Evolutionary conservation across 305 asterid genomes (phyloP).

Genomic region (Rubia peregrina): DNA sequence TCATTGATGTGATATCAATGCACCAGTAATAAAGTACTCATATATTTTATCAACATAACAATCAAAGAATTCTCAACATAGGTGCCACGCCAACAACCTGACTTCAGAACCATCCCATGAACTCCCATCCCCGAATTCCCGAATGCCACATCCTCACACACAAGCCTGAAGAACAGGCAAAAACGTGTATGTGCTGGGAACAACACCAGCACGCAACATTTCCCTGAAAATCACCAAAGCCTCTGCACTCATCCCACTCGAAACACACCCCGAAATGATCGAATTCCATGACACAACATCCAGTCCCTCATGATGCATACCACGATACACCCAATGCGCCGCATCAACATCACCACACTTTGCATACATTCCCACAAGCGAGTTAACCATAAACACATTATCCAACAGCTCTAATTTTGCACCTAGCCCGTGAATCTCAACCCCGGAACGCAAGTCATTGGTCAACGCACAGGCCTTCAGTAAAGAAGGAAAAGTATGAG

Average conservation of each 20-base stretch:
- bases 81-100: constrained; percentile 28
- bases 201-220: constrained; percentile 38
- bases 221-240: constrained; percentile 42
- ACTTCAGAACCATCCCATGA: constrained; percentile 50
- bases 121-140: constrained; percentile 44
- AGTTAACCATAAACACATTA: constrained; percentile 46
- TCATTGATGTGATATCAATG: no score
- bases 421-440: constrained; percentile 59
- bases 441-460: constrained; percentile 32
- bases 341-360: constrained; percentile 43
- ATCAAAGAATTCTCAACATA: constrained; percentile 65
- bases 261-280: constrained; percentile 50
- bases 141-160: constrained; percentile 37
- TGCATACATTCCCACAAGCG: constrained; percentile 53
- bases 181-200: constrained; percentile 64
- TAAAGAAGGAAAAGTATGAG: constrained; percentile 45
- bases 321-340: constrained; percentile 41
- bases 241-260: constrained; percentile 37
- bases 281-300: constrained; percentile 81
- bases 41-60: constrained; percentile 33
- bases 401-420: constrained; percentile 39
- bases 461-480: constrained; percentile 56
- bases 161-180: constrained; percentile 75
- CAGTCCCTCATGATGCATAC: constrained; percentile 27
- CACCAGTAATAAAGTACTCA: no score